Base-by-base conservation (phyloP, 2,329 filamentous ascomycete species). In the Ceratocystis smalleyi region DNA sequence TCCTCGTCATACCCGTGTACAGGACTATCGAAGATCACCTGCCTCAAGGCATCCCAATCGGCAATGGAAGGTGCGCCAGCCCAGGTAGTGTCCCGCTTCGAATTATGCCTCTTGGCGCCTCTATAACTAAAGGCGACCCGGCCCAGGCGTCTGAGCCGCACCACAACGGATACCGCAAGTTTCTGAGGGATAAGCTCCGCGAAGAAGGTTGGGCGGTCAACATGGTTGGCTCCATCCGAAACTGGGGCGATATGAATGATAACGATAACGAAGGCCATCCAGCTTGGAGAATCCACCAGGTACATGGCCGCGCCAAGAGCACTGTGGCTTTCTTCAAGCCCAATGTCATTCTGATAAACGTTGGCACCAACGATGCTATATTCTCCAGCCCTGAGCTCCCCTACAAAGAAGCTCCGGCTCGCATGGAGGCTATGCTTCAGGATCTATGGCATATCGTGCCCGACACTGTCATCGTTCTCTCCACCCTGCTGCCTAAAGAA, bases 221-320 rank as follows among this genome's bases (percentile, higher is more conserved):
- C 71, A 77, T 76, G 72, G 75, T 78, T 17, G 77, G 77, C 43
- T 60, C 60, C 24, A 74, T 71, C n/a, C 71, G 70, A 35, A 67
- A 72, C 19, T 68, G 70, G 57, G 76, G 76, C 47, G 70, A 67
- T 65, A 78, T 78, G 76, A 43, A 22, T 7, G 67, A 68, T 19
- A 54, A 68, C 66, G 68, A 70, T 27, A 68, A 70, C 51, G 68
- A 70, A 57, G 68, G 69, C 1, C 64, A 68, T 12, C 64, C 66
- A 8, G 68, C 67, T 10, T 61, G 63, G 59, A 57, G 45, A 6
- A 59, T 69, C 43, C 49, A 57, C 10, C 40, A 65, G 24, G 51
- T 67, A 12, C 43, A 61, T 8, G 27, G 43, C 12, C 24, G 59
- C 7, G 64, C 60, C 15, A 57, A 63, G 55, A n/a, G 8, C n/a